Evolutionary conservation across 179 eudicot genomes (phyloP), one percentile per base, ranked within the genome.

Genomic region (Drosera spatulata): DNA sequence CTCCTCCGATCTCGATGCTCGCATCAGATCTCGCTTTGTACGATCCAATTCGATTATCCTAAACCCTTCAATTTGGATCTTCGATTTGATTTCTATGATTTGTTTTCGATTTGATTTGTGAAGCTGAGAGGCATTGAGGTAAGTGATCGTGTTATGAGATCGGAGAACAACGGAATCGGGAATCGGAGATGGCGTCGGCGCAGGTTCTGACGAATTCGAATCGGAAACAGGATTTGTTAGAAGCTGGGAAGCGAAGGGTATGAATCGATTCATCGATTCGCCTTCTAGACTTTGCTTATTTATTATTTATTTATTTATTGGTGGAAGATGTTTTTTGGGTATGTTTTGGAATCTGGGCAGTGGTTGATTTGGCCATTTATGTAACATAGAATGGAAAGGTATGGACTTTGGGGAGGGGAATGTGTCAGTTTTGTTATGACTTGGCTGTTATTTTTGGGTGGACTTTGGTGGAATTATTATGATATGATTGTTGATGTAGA

Each of bases 171-270:
- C 12, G 58, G 6, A 6, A 66, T 55, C 66, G 71, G 22, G 13
- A 68, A 53, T 41, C 56, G 61, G 53, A 14, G 22, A 83, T 85
- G 94, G 85, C 86, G 65, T 79, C 89, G 59, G 82, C 84, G 66
- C 84, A 75, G 80, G 88, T 77, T 45, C 53, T 73, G 3, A 42
- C 60, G 51, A 58, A 1, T 13, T 45, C 62, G 68, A 59, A 53
- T 5, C 82, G 71, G 47, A 90, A 87, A 71, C 75, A 86, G 59
- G 83, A 78, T 79, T 82, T 77, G 68, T 73, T 85, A 80, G 87
- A 81, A 75, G 97, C 97, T 75, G 97, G 97, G 11, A 85, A 70
- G 61, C 87, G 80, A 10, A 64, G 72, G 93, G 97, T 90, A 75
- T 60, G 67, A 6, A 9, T 56, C 55, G 6, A 7, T 69, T 53